A percentile compares a stretch with the other conserved stretches of the same genome.
Evolutionary conservation across 208 protist species (phyloP).

Genomic region (Crithidia sp.): DNA sequence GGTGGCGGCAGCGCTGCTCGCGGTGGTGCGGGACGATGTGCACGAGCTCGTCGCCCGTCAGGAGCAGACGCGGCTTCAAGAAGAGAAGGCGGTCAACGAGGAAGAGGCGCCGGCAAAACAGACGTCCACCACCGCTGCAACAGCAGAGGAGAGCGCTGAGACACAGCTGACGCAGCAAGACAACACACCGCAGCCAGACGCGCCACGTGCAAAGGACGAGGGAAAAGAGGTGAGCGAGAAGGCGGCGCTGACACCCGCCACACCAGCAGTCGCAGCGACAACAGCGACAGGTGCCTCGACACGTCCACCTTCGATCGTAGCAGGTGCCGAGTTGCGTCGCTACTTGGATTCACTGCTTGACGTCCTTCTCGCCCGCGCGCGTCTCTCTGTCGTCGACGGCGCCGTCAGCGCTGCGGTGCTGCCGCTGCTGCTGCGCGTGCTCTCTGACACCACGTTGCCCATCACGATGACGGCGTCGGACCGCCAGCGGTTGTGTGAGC

Average conservation of each 20-base stretch:
- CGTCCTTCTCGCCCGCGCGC: constrained; percentile 42
- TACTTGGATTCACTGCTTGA: constrained; percentile 55
- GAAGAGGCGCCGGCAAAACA: too few relatives aligned
- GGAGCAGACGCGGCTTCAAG: not conserved
- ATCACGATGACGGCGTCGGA: constrained; percentile 14
- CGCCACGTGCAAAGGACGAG: not conserved
- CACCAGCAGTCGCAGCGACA: not conserved
- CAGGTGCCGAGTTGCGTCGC: constrained; percentile 20
- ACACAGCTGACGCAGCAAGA: constrained; percentile 22
- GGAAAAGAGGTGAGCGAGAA: not conserved
- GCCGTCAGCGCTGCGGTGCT: constrained; percentile 47
- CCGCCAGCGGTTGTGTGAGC: constrained; percentile 36
- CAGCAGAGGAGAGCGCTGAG: not conserved
- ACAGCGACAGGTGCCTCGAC: not conserved
- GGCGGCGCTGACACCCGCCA: not conserved
- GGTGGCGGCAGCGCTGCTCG: not conserved
- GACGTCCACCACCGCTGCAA: too few relatives aligned
- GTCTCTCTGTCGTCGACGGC: constrained; percentile 62
- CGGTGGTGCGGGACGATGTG: constrained; percentile 8
- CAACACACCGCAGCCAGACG: constrained; percentile 20
- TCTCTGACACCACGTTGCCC: constrained; percentile 24
- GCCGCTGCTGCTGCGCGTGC: constrained; percentile 37
- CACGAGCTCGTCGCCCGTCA: constrained; percentile 8
- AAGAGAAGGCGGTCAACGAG: too few relatives aligned
- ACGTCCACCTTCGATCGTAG: not conserved